Evolutionary conservation across 2,329 filamentous ascomycete species (phyloP).

Genomic region (Juglanconis juglandina): DNA sequence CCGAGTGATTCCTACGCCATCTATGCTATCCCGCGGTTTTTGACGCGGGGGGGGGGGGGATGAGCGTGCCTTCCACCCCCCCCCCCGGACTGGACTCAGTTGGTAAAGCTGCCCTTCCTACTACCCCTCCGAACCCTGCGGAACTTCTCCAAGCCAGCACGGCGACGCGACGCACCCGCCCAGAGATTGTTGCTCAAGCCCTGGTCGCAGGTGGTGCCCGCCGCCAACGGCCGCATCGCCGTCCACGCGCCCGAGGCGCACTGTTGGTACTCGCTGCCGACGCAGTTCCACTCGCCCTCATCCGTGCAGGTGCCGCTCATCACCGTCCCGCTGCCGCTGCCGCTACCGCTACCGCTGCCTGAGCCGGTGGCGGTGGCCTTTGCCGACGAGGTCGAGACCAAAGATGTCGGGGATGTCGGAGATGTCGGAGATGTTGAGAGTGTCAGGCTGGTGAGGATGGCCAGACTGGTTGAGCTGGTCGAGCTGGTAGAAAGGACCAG

Average conservation of each 20-base stretch:
- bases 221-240: constrained; percentile 25
- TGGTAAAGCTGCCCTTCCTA: background rate
- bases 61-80: background rate
- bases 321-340: constrained; percentile 9
- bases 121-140: constrained; percentile 7
- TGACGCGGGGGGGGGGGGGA: background rate
- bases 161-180: constrained; percentile 1
- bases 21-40: background rate
- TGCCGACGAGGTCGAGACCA: background rate
- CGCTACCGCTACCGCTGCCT: background rate
- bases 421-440: background rate
- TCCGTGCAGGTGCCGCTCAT: constrained; percentile 29
- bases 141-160: background rate
- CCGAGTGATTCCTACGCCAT: too few species aligned
- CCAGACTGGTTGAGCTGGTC: background rate
- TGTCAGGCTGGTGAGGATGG: background rate
- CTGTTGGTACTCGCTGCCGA: constrained; percentile 31
- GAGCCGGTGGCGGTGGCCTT: constrained; percentile 7
- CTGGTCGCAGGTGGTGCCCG: constrained; percentile 27
- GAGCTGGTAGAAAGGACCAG: background rate
- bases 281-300: constrained; percentile 34
- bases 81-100: background rate
- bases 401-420: background rate
- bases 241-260: constrained; percentile 32
- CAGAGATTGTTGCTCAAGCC: constrained; percentile 20